Percentiles rank a stretch among this genome's conserved stretches.
phyloP scores from a whole-genome alignment of 331 rosid genomes.

The Dryas integrifolia region DNA sequence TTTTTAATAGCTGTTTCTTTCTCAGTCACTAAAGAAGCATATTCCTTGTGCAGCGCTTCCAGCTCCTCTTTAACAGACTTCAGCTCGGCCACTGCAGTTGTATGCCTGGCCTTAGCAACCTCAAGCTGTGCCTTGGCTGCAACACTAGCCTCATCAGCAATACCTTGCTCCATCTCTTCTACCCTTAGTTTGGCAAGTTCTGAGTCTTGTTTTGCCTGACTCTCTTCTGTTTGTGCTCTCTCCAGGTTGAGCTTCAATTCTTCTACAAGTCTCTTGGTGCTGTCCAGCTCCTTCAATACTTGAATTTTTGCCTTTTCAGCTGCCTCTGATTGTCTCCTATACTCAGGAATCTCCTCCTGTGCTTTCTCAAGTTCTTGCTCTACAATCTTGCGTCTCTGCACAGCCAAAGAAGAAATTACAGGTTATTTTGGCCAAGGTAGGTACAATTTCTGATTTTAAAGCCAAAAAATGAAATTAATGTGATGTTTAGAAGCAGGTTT shows the following conservation, averaged over 20 bases:
- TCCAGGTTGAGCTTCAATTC: constrained; percentile 79
- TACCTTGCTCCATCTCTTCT: constrained; percentile 96
- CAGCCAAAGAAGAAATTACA: constrained; percentile 24
- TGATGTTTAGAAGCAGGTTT: not conserved
- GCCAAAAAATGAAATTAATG: not conserved
- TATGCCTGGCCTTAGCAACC: constrained; percentile 81
- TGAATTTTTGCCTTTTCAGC: constrained; percentile 52
- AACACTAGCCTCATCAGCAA: constrained; percentile 78
- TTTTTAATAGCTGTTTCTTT: constrained; percentile 67
- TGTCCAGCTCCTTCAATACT: constrained; percentile 70
- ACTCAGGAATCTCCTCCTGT: constrained; percentile 66
- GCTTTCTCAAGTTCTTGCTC: constrained; percentile 76
- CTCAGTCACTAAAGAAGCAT: constrained; percentile 60
- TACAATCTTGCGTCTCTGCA: constrained; percentile 67
- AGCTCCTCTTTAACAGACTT: constrained; percentile 75
- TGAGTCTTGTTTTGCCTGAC: constrained; percentile 89
- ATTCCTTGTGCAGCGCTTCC: constrained; percentile 58
- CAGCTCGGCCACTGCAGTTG: constrained; percentile 73
- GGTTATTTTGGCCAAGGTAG: constrained; percentile 18
- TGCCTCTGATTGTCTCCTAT: constrained; percentile 52
- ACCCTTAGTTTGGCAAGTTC: constrained; percentile 94
- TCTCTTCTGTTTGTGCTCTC: constrained; percentile 91
- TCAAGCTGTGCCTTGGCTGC: constrained; percentile 98
- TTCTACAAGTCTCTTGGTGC: constrained; percentile 77
- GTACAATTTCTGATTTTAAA: not conserved